A percentile compares a stretch with the other conserved stretches of the same genome.
Conservation (phyloP, 805 yeast species). For the Torulaspora maleeae region DNA sequence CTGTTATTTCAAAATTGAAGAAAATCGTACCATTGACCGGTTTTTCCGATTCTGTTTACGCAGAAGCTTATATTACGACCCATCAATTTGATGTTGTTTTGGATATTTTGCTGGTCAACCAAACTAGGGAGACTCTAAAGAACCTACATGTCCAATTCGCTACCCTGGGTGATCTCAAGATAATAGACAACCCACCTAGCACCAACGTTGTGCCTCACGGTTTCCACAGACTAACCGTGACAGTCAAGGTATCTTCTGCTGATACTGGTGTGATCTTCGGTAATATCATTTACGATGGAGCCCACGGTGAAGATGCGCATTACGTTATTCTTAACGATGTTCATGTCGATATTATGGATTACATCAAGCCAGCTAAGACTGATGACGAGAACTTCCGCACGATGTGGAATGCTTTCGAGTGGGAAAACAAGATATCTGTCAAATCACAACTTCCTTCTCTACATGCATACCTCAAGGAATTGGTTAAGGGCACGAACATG, state of each 20-base stretch:
- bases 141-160: constrained; percentile 93
- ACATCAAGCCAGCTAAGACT: constrained; percentile 91
- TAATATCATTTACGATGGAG: constrained; percentile 93
- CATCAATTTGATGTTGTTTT: constrained; percentile 94
- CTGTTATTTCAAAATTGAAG: constrained; percentile 70
- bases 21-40: constrained; percentile 95
- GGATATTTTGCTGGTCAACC: constrained; percentile 91
- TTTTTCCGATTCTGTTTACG: constrained; percentile 95
- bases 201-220: constrained; percentile 97
- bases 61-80: constrained; percentile 94
- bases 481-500: constrained; percentile 82
- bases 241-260: constrained; percentile 91
- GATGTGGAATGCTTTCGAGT: constrained; percentile 99
- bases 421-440: constrained; percentile 97
- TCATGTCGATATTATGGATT: constrained; percentile 95
- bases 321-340: constrained; percentile 91
- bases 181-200: constrained; percentile 83
- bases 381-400: constrained; percentile 85
- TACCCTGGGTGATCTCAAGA: constrained; percentile 91
- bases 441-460: constrained; percentile 62
- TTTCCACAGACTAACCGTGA: constrained; percentile 81
- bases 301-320: constrained; percentile 81
- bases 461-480: constrained; percentile 69
- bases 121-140: constrained; percentile 84
- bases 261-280: constrained; percentile 98